Percentiles rank a stretch among this genome's conserved stretches.
These are phyloP conservation scores for Aureobasidium sp. DNA, from an alignment of 2,329 filamentous ascomycete genomes.

Conservation along the genomic window DNA sequence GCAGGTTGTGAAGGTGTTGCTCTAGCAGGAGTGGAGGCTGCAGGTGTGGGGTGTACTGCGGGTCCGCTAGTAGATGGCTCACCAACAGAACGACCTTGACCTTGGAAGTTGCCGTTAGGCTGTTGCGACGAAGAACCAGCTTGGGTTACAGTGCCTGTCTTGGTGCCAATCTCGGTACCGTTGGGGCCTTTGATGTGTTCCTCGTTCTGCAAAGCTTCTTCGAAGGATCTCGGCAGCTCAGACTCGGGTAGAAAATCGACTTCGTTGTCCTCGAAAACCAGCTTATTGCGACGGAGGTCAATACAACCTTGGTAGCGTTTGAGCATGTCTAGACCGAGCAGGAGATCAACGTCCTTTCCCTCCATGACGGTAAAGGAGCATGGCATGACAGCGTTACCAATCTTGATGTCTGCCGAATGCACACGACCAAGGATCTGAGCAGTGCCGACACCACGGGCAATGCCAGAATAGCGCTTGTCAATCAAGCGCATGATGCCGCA, in stretches of 20 bases:
- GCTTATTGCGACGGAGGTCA: slow-evolving; percentile 74
- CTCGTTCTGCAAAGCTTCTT: slow-evolving; percentile 60
- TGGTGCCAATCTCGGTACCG: slow-evolving; percentile 80
- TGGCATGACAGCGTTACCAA: slow-evolving; percentile 77
- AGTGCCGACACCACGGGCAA: slow-evolving; percentile 89
- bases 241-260: slow-evolving; percentile 87
- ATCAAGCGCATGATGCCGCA: slow-evolving; percentile 96
- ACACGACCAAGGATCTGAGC: slow-evolving; percentile 92
- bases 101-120: slow-evolving; percentile 24
- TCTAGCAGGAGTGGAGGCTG: slow-evolving; percentile 10
- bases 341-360: slow-evolving; percentile 88
- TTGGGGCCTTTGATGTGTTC: slow-evolving; percentile 78
- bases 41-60: slow-evolving; percentile 17
- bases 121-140: slow-evolving; percentile 33
- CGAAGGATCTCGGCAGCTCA: slow-evolving; percentile 80
- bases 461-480: slow-evolving; percentile 83
- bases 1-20: slow-evolving; percentile 18
- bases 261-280: slow-evolving; percentile 82
- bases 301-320: slow-evolving; percentile 92
- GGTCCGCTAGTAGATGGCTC: slow-evolving; percentile 14
- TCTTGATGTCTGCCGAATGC: slow-evolving; percentile 90
- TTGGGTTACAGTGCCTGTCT: slow-evolving; percentile 67
- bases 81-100: slow-evolving; percentile 28
- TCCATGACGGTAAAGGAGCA: slow-evolving; percentile 99
- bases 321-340: slow-evolving; percentile 92